phyloP scores from a whole-genome alignment of 352 stramenopile species.

The Pythium aphanidermatum region DNA sequence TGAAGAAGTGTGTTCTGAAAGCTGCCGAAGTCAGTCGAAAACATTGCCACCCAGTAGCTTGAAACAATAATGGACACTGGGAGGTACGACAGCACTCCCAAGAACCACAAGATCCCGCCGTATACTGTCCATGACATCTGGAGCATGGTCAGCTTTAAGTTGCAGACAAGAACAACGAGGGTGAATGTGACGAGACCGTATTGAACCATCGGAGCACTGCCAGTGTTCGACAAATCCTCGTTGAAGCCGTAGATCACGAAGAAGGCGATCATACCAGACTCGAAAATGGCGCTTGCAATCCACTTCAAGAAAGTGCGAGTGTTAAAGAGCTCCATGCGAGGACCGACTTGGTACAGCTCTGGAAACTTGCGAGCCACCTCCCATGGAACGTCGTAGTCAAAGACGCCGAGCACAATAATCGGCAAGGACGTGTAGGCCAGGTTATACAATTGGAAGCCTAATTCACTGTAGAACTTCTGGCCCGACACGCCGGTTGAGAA shows the following conservation, averaged over 20 bases:
- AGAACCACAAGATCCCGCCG: constrained; percentile 40
- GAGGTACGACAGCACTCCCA: constrained; percentile 63
- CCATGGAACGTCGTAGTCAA: constrained; percentile 80
- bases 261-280: constrained; percentile 61
- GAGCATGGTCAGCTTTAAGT: constrained; percentile 86
- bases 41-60: constrained; percentile 58
- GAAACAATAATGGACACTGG: constrained; percentile 54
- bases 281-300: constrained; percentile 73
- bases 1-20: constrained; percentile 67
- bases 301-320: constrained; percentile 82
- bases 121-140: constrained; percentile 75
- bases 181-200: constrained; percentile 92
- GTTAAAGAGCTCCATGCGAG: constrained; percentile 78
- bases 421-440: constrained; percentile 91
- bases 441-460: constrained; percentile 89
- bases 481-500: constrained; percentile 90
- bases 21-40: constrained; percentile 59
- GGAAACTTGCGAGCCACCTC: constrained; percentile 56
- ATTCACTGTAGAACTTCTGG: constrained; percentile 78
- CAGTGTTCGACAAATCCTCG: constrained; percentile 55
- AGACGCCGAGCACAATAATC: constrained; percentile 77
- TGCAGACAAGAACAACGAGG: constrained; percentile 90
- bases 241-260: constrained; percentile 73
- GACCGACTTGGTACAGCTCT: constrained; percentile 68
- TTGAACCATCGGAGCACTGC: constrained; percentile 88